These are phyloP conservation scores for Populus hybrid DNA, from an alignment of 441 rosid genomes.

Conservation along the genomic window DNA sequence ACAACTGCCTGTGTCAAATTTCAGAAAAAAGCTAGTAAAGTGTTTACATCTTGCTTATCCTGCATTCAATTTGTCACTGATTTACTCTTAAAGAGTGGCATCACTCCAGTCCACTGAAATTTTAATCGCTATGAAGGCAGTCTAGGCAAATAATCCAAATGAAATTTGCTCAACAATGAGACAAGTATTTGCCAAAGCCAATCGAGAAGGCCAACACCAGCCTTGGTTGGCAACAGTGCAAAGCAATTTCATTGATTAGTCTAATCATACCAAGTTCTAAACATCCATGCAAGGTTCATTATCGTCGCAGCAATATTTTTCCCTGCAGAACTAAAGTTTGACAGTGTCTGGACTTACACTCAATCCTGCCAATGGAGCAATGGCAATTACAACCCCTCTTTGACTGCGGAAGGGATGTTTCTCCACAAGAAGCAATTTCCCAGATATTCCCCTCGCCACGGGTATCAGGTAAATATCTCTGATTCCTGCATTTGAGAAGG, in stretches of 20 bases:
- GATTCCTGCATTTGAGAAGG: conserved; percentile 60
- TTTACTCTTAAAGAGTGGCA: not conserved
- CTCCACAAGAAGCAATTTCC: conserved; percentile 63
- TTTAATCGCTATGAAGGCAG: not conserved
- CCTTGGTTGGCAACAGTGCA: not conserved
- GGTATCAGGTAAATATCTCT: conserved; percentile 57
- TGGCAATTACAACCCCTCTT: conserved; percentile 56
- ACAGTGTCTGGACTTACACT: conserved; percentile 37
- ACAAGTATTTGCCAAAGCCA: not conserved
- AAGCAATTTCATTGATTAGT: not conserved
- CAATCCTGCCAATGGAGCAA: conserved; percentile 62
- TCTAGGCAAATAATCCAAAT: not conserved
- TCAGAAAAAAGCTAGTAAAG: not conserved
- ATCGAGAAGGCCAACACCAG: not conserved
- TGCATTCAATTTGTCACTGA: not conserved
- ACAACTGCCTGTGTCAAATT: not conserved
- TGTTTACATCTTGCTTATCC: no score
- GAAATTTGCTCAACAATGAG: not conserved
- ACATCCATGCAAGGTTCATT: not conserved
- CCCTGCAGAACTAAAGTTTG: not conserved
- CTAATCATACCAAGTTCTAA: not conserved
- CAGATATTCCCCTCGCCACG: conserved; percentile 40
- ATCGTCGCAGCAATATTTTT: not conserved
- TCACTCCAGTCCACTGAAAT: not conserved
- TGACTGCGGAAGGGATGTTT: conserved; percentile 71